Percentiles rank a stretch among this genome's conserved stretches.
These are phyloP conservation scores for Exophiala mesophila DNA, from an alignment of 2,329 filamentous ascomycete species.

Conservation along the genomic window DNA sequence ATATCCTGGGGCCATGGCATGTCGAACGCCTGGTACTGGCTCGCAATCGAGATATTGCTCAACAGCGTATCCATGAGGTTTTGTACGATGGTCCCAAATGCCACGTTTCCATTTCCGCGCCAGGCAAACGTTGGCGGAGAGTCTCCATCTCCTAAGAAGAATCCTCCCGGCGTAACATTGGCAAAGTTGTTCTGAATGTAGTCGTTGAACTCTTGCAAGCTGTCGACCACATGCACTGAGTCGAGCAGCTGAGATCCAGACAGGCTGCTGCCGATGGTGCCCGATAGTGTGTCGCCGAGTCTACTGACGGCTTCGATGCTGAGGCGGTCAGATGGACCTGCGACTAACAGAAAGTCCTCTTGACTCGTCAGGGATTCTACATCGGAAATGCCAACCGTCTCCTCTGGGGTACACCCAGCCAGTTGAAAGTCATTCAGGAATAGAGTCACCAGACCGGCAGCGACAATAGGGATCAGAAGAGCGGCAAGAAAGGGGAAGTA, in stretches of 20 bases:
- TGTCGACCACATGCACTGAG: slow-evolving; percentile 53
- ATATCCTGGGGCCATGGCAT: slow-evolving; percentile 64
- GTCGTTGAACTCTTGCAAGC: slow-evolving; percentile 62
- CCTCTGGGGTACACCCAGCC: slow-evolving; percentile 49
- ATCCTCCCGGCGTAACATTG: slow-evolving; percentile 70
- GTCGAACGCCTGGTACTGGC: slow-evolving; percentile 70
- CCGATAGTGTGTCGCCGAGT: slow-evolving; percentile 27
- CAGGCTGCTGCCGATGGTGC: slow-evolving; percentile 28
- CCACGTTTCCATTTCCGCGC: slow-evolving; percentile 59
- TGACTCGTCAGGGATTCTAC: slow-evolving; percentile 30
- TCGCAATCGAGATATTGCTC: slow-evolving; percentile 63
- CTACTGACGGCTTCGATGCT: slow-evolving; percentile 21
- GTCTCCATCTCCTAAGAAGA: slow-evolving; percentile 64
- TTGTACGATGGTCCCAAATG: slow-evolving; percentile 49
- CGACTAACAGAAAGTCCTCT: slow-evolving; percentile 32
- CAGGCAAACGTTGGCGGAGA: slow-evolving; percentile 66
- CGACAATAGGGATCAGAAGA: slow-evolving; percentile 71
- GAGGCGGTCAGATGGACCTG: slow-evolving; percentile 33
- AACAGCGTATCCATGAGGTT: slow-evolving; percentile 64
- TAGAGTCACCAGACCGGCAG: slow-evolving; percentile 71
- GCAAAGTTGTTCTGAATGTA: slow-evolving; percentile 60
- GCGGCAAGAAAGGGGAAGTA: slow-evolving; percentile 71
- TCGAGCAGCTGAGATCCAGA: slow-evolving; percentile 32
- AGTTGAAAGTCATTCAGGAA: slow-evolving; percentile 59
- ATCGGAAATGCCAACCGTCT: slow-evolving; percentile 33